These are phyloP conservation scores for Claviceps citrina DNA, from an alignment of 2,329 filamentous ascomycete species.

Conservation along the genomic window DNA sequence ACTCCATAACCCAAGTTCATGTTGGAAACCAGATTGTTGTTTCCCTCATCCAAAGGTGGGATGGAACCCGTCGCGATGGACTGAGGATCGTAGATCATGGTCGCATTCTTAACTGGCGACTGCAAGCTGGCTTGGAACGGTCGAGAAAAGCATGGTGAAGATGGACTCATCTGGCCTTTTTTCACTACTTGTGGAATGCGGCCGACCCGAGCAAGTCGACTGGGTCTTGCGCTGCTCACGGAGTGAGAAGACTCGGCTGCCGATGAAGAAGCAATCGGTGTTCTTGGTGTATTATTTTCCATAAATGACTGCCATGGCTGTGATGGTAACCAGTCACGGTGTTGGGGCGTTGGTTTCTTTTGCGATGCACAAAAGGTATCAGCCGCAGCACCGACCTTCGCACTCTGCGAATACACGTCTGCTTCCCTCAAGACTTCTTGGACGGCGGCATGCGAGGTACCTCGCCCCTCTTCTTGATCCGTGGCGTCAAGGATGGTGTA, in stretches of 20 bases:
- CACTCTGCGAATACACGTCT: constrained; percentile 19
- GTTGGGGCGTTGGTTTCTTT: not conserved
- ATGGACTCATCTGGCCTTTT: constrained; percentile 47
- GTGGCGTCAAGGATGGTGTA: constrained; percentile 48
- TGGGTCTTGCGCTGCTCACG: constrained; percentile 20
- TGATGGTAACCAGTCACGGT: not conserved
- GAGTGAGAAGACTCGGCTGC: not conserved
- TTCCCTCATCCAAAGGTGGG: constrained; percentile 17
- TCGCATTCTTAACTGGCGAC: constrained; percentile 16
- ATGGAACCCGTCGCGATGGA: constrained; percentile 35
- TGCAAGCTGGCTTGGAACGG: constrained; percentile 50
- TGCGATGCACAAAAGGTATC: not conserved
- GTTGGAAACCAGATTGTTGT: constrained; percentile 16
- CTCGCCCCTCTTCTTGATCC: constrained; percentile 38
- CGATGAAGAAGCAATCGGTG: constrained; percentile 1
- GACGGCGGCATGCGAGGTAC: constrained; percentile 25
- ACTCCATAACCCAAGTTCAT: constrained; percentile 16
- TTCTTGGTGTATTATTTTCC: not conserved
- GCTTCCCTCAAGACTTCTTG: constrained; percentile 36
- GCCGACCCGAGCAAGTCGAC: constrained; percentile 64
- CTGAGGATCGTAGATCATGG: constrained; percentile 15
- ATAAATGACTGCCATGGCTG: not conserved
- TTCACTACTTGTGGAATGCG: constrained; percentile 73
- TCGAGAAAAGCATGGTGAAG: constrained; percentile 70
- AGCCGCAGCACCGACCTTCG: constrained; percentile 2